Conservation (phyloP, 2,329 filamentous ascomycete species). For the Phyllosticta ampelicida region DNA sequence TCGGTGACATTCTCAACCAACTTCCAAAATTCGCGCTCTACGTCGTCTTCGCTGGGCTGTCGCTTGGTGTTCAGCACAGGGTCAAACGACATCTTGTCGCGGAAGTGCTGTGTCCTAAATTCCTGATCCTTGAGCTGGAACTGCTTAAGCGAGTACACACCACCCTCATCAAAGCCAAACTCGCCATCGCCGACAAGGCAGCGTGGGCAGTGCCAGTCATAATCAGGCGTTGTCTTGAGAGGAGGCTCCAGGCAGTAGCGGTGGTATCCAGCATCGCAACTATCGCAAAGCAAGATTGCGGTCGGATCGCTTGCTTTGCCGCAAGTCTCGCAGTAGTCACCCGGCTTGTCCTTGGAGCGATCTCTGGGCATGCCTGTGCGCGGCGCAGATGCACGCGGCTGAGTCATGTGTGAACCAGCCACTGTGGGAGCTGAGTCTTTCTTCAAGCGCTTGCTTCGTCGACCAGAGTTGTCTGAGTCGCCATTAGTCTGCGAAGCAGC, state of each 20-base stretch:
- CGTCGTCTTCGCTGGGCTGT: conserved; percentile 84
- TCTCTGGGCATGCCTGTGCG: conserved; percentile 34
- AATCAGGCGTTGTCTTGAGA: conserved; percentile 62
- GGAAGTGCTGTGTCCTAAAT: conserved; percentile 92
- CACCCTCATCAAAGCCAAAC: conserved; percentile 95
- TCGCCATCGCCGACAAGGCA: conserved; percentile 94
- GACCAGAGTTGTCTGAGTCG: conserved; percentile 38
- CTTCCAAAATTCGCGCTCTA: conserved; percentile 94
- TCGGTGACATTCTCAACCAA: conserved; percentile 89
- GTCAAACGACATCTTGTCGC: conserved; percentile 80
- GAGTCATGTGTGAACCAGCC: conserved; percentile 92
- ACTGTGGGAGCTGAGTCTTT: conserved; percentile 71
- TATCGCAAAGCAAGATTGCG: conserved; percentile 72
- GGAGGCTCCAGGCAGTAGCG: conserved; percentile 82
- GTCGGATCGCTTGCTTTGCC: conserved; percentile 63
- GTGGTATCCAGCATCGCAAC: conserved; percentile 83
- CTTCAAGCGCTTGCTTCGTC: conserved; percentile 86
- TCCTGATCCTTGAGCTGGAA: conserved; percentile 94
- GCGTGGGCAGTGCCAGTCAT: conserved; percentile 91
- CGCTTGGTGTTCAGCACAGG: conserved; percentile 69
- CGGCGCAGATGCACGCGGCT: conserved; percentile 69
- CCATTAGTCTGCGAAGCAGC: conserved; percentile 51
- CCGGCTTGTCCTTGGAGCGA: conserved; percentile 45
- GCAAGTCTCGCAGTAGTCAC: conserved; percentile 70
- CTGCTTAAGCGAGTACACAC: conserved; percentile 85